Percentiles rank a stretch among this genome's conserved stretches.
Evolutionary conservation across 108 stramenopile species (phyloP).

Genomic region (Aurantiochytrium sp.): DNA sequence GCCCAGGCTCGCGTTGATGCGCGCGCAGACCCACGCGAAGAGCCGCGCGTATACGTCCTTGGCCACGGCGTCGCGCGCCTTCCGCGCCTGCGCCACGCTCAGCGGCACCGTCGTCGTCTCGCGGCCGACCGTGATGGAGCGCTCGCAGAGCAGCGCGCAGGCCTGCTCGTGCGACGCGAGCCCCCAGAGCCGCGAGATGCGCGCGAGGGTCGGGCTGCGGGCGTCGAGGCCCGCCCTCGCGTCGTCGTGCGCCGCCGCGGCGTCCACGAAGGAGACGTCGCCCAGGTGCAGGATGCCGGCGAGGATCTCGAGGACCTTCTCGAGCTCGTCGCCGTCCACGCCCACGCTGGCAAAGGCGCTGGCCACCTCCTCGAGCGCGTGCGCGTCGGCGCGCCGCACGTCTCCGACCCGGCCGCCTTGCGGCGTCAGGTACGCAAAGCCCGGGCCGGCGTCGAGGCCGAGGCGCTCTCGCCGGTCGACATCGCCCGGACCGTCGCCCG

Average conservation of each 20-base stretch:
- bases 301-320: constrained; percentile 65
- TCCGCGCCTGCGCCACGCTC: constrained; percentile 68
- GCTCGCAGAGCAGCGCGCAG: constrained; percentile 29
- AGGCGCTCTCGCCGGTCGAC: constrained; percentile 21
- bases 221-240: background rate
- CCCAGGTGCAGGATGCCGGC: constrained; percentile 86
- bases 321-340: constrained; percentile 58
- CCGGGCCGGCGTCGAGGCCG: background rate
- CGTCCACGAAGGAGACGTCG: constrained; percentile 67
- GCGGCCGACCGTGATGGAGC: constrained; percentile 50
- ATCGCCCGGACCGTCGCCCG: background rate
- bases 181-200: background rate
- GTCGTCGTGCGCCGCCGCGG: background rate
- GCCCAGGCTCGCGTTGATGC: constrained; percentile 75
- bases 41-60: constrained; percentile 89
- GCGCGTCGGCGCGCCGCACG: constrained; percentile 11
- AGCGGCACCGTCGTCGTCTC: constrained; percentile 55
- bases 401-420: too few species aligned
- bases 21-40: constrained; percentile 78
- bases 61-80: constrained; percentile 85
- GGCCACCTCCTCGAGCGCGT: background rate
- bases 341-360: background rate
- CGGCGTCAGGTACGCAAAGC: constrained; percentile 18
- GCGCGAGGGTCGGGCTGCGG: background rate
- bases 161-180: background rate